Conservation (phyloP, 495 filamentous ascomycete genomes). For the Talaromyces adpressus region DNA sequence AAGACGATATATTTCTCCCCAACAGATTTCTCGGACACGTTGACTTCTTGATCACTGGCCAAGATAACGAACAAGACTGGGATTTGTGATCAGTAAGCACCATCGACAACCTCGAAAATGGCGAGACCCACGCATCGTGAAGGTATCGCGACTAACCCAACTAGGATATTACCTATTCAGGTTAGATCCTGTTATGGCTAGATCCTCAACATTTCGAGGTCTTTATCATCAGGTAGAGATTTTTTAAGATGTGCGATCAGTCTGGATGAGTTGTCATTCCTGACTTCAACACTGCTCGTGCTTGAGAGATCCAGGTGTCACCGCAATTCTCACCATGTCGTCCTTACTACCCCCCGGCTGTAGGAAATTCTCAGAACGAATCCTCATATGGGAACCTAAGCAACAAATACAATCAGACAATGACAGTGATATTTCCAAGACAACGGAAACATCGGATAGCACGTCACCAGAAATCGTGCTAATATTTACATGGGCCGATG, state of each 20-base stretch:
- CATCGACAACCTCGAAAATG: neutral
- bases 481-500: slow-evolving; percentile 37
- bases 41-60: neutral
- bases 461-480: slow-evolving; percentile 26
- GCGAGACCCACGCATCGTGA: neutral
- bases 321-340: neutral
- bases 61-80: neutral
- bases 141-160: slow-evolving; percentile 9
- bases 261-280: neutral
- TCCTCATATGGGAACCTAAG: slow-evolving; percentile 9
- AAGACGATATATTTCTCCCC: neutral
- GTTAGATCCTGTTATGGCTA: slow-evolving; percentile 16
- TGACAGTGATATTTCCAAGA: neutral
- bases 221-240: neutral
- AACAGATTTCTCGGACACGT: neutral
- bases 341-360: neutral
- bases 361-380: slow-evolving; percentile 9
- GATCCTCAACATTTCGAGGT: neutral
- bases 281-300: neutral
- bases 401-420: neutral
- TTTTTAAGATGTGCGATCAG: neutral
- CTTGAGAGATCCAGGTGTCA: neutral
- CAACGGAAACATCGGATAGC: neutral
- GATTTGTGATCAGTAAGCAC: neutral
- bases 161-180: slow-evolving; percentile 15